A percentile compares a stretch with the other conserved stretches of the same genome.
Conservation (phyloP, 2,329 filamentous ascomycete species). For the Diaporthe eres region DNA sequence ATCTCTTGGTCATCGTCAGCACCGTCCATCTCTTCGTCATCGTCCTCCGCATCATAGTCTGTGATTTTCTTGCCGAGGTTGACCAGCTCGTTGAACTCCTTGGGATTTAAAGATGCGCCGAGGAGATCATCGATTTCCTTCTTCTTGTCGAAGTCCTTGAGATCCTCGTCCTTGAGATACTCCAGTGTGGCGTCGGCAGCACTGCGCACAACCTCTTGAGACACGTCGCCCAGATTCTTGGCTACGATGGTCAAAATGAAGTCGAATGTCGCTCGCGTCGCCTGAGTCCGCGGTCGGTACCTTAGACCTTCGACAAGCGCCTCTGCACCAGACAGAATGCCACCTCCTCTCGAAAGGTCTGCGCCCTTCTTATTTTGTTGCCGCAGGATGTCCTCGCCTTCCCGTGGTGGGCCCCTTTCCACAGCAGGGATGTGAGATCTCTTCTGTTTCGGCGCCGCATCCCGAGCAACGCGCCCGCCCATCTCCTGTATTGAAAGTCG, state of each 20-base stretch:
- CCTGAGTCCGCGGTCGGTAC: slow-evolving; percentile 91
- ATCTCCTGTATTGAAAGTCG: slow-evolving; percentile 95
- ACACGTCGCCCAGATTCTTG: slow-evolving; percentile 90
- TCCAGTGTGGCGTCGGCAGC: slow-evolving; percentile 94
- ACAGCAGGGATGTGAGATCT: slow-evolving; percentile 79
- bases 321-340: slow-evolving; percentile 87
- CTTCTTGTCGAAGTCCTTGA: slow-evolving; percentile 99
- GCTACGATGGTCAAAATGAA: slow-evolving; percentile 93
- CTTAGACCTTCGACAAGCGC: slow-evolving; percentile 90
- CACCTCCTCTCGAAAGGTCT: slow-evolving; percentile 76
- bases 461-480: slow-evolving; percentile 86
- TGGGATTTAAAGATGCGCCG: slow-evolving; percentile 83
- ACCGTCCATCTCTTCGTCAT: slow-evolving; percentile 88
- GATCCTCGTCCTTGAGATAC: slow-evolving; percentile 91
- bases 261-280: slow-evolving; percentile 93
- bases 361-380: slow-evolving; percentile 93
- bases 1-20: slow-evolving; percentile 81
- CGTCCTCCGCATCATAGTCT: slow-evolving; percentile 96
- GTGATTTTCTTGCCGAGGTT: slow-evolving; percentile 99
- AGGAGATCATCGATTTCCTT: slow-evolving; percentile 96
- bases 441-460: slow-evolving; percentile 85
- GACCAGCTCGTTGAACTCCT: slow-evolving; percentile 96
- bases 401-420: slow-evolving; percentile 80
- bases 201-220: slow-evolving; percentile 91
- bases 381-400: slow-evolving; percentile 86